phyloP scores from a whole-genome alignment of 2,329 filamentous ascomycete genomes.

The Aureobasidium sp. region DNA sequence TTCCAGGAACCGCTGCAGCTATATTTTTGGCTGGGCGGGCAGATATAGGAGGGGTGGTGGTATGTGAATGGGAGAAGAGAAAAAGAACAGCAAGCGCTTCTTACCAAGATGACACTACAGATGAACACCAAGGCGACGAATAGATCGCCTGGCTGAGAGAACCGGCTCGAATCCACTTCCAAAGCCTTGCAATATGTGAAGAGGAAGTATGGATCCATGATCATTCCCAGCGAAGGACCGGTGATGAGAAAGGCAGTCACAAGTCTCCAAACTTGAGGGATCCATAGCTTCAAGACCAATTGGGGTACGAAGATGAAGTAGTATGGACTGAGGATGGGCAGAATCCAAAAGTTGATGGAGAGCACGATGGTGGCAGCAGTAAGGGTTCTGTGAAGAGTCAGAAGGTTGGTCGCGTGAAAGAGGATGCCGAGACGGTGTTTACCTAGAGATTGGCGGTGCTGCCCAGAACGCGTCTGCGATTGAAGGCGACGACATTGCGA shows the following conservation, averaged over 20 bases:
- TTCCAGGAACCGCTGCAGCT: slow-evolving; percentile 51
- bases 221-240: slow-evolving; percentile 48
- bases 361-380: slow-evolving; percentile 57
- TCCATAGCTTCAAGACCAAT: slow-evolving; percentile 41
- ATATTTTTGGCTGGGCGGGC: slow-evolving; percentile 43
- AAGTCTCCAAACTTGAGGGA: slow-evolving; percentile 55
- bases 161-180: slow-evolving; percentile 64
- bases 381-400: slow-evolving; percentile 58
- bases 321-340: slow-evolving; percentile 34
- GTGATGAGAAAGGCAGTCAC: slow-evolving; percentile 55
- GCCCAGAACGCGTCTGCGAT: slow-evolving; percentile 56
- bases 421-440: slow-evolving; percentile 27
- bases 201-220: slow-evolving; percentile 71
- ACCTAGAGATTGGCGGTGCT: slow-evolving; percentile 61
- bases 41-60: slow-evolving; percentile 53
- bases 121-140: slow-evolving; percentile 75
- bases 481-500: slow-evolving; percentile 13
- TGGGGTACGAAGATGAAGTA: slow-evolving; percentile 51
- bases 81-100: slow-evolving; percentile 35
- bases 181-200: slow-evolving; percentile 71
- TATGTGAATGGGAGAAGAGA: slow-evolving; percentile 21
- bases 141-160: slow-evolving; percentile 69
- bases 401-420: slow-evolving; percentile 25
- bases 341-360: slow-evolving; percentile 52
- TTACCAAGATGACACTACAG: slow-evolving; percentile 67